These are phyloP conservation scores for Cystobasidium onofrii DNA, from an alignment of 768 basidiomycete genomes.

Conservation along the genomic window DNA sequence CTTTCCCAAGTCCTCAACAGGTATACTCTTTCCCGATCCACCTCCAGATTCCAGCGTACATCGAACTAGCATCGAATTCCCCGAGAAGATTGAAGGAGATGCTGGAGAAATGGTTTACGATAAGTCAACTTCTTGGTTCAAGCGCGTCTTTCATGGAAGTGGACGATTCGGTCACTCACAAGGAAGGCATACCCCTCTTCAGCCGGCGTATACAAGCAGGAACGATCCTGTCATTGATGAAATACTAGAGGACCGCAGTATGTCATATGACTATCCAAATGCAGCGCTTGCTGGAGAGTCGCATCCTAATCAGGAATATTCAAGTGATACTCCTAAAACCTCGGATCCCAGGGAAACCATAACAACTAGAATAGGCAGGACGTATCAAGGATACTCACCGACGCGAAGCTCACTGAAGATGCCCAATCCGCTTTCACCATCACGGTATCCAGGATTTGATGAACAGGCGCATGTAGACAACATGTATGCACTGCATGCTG, in stretches of 20 bases:
- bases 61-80: neutral
- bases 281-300: neutral
- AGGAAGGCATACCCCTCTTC: neutral
- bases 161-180: neutral
- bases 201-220: too few relatives aligned
- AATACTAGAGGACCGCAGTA: neutral
- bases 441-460: conserved; percentile 25
- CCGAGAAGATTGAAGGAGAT: neutral
- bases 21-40: conserved; percentile 11
- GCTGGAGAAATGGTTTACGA: neutral
- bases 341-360: neutral
- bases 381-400: neutral
- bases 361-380: neutral
- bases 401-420: neutral
- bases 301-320: neutral
- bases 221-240: neutral
- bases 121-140: conserved; percentile 5
- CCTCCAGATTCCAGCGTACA: neutral
- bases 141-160: neutral
- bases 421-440: conserved; percentile 25
- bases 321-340: neutral
- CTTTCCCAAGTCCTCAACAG: conserved; percentile 20
- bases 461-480: conserved; percentile 21
- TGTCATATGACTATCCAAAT: conserved; percentile 8
- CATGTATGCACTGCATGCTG: conserved; percentile 15